Base-by-base conservation (phyloP, 1,139 yeast species). In the Pichia sp. region DNA sequence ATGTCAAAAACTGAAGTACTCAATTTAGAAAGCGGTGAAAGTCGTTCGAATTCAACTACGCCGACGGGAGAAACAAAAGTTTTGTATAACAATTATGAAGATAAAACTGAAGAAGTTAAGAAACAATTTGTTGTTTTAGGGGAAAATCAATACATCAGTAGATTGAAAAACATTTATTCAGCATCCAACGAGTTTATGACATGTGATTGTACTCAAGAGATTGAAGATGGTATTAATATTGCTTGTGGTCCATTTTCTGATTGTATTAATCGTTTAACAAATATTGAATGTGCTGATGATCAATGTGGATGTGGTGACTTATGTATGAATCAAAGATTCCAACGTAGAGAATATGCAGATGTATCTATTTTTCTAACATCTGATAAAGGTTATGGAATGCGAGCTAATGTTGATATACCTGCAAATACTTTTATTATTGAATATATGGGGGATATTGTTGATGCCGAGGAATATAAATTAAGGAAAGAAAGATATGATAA, bases 381-480 rank as follows among this genome's bases (percentile, higher is more conserved):
- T 49, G 67, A 70, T 52, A 92, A 92, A 61, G 98, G 98, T 0
- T 92, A 77, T 60, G 98, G 98, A 28, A 77, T 92, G 44, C 73
- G 95, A 47, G 90, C 96, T 0, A 71, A 79, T 49, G 64, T 60
- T 5, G 68, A 66, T 37, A 70, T 92, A n/a, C 66, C 71, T 10
- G 80, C 76, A 30, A 78, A 80, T 41, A 69, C 78, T 22, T 89
- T 92, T 61, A 76, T 92, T 35, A 87, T 86, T 64, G 98, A 92
- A 64, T 92, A 92, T 65, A 78, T 86, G 46, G 98, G 98, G 30
- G 98, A 92, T 62, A 95, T 92, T 29, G 83, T 92, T 35, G 87
- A 83, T 59, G 95, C 87, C 58, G 65, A 67, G 22, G 68, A 78
- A 30, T 92, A 90, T 62, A 71, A 87, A 46, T 70, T 71, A 43